Base-by-base conservation (phyloP, 1,139 yeast species). In the Suhomyces coccinellae region DNA sequence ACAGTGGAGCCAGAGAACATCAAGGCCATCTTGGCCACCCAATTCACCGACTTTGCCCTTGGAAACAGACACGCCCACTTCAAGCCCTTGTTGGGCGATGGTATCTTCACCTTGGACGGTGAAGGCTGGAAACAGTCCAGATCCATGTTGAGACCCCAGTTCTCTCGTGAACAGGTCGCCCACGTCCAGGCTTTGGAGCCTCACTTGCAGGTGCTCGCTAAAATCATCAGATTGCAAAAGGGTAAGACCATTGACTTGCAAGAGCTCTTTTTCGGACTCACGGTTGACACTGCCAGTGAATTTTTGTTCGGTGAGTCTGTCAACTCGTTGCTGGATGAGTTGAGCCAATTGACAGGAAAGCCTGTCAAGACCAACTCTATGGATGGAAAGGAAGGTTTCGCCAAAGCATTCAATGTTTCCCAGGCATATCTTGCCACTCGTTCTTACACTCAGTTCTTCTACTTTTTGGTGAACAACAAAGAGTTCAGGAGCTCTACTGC, bases 261-360 rank as follows among this genome's bases (percentile, higher is more conserved):
- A 56, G 71, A 65, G 28, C 63, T 73, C 41, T 77, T 78, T 56
- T 79, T 73, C 61, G 62, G 63, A 47, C 63, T 80, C 40, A 80
- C 85, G 4, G 68, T 80, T 48, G 85, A 80, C 57, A 71, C 82
- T 17, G 78, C 85, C 3, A 75, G 83, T n/a, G 83, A 80, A 59
- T 78, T 79, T 54, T 65, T 80, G 53, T 79, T 80, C 62, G 85
- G 85, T n/a, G 79, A 74, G 55, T 71, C 80, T 11, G 77, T 75
- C 12, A 66, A 68, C 43, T 62, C 73, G 15, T 67, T 78, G 26
- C 10, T 4, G 4, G 34, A 32, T 13, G 22, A 15, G n/a, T 12
- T 32, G 8, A 16, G 34, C 13, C 4, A 10, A 3, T 14, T 32
- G n/a, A 32, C 9, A 8, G 34, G 34, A 10, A 2, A 13, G 15